These are phyloP conservation scores for Pneumocystis jirovecii DNA, from an alignment of 1,139 yeast species.

Conservation along the genomic window DNA sequence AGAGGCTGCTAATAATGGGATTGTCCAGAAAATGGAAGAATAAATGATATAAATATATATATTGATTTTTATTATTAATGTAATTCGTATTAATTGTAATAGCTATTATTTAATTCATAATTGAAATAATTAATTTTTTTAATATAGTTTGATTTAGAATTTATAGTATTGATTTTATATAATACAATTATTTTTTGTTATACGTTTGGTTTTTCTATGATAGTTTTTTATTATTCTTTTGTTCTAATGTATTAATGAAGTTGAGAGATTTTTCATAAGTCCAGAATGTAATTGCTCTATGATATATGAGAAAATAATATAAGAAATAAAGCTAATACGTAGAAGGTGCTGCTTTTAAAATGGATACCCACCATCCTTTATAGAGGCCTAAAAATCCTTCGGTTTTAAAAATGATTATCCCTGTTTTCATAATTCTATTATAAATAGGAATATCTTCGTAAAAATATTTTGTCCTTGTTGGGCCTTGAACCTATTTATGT, in stretches of 20 bases:
- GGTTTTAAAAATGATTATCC: constrained; percentile 40
- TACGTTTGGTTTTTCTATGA: background rate
- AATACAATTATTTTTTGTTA: background rate
- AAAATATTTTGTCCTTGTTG: constrained; percentile 1
- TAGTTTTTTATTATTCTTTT: background rate
- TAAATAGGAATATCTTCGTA: constrained; percentile 11
- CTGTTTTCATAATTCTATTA: constrained; percentile 40
- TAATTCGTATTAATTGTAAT: too few relatives aligned
- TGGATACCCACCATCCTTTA: constrained; percentile 50
- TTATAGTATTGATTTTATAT: background rate
- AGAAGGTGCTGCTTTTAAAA: constrained; percentile 64
- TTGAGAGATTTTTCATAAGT: constrained; percentile 36
- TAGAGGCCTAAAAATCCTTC: constrained; percentile 54
- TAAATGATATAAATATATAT: background rate
- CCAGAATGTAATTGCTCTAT: constrained; percentile 45
- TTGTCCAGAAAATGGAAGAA: background rate
- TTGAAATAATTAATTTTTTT: too few relatives aligned
- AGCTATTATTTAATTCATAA: too few relatives aligned
- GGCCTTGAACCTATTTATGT: constrained; percentile 3
- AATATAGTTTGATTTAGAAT: background rate
- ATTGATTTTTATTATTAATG: background rate
- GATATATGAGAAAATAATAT: background rate
- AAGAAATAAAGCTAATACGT: constrained; percentile 16
- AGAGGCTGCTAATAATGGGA: background rate
- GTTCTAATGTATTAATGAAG: constrained; percentile 15